Evolutionary conservation across 495 filamentous ascomycete genomes (phyloP).

Genomic region (Terfezia claveryi): DNA sequence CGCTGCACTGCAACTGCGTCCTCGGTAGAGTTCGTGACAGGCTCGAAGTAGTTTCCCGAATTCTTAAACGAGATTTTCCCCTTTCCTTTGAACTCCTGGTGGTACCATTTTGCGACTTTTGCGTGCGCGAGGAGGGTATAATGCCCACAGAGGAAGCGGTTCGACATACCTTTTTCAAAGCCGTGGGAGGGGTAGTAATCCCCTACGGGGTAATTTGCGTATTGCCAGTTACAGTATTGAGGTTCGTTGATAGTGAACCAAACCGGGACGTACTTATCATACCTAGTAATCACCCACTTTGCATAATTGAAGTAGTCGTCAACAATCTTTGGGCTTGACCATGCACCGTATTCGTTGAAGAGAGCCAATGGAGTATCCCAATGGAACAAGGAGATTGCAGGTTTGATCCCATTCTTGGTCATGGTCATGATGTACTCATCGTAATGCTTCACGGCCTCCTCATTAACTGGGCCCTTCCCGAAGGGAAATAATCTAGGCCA

Average conservation of each 20-base stretch:
- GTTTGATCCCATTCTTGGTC: constrained; percentile 22
- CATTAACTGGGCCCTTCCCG: constrained; percentile 24
- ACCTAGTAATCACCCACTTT: constrained; percentile 23
- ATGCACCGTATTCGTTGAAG: constrained; percentile 26
- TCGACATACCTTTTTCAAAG: constrained; percentile 9
- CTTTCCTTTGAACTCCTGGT: constrained; percentile 23
- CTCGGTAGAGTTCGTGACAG: constrained; percentile 18
- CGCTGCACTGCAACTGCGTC: constrained; percentile 19
- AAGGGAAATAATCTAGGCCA: constrained; percentile 28
- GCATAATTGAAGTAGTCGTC: constrained; percentile 26
- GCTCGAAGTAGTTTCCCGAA: constrained; percentile 21
- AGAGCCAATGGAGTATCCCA: constrained; percentile 28
- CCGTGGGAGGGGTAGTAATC: constrained; percentile 21
- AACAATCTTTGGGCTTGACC: constrained; percentile 21
- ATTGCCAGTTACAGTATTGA: constrained; percentile 24
- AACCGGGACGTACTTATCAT: constrained; percentile 23
- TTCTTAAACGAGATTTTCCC: constrained; percentile 24
- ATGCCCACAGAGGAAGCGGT: constrained; percentile 22
- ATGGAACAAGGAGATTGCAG: constrained; percentile 25
- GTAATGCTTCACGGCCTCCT: constrained; percentile 23
- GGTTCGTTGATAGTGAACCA: constrained; percentile 28
- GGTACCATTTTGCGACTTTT: constrained; percentile 25
- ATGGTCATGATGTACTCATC: constrained; percentile 25
- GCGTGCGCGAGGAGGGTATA: constrained; percentile 24
- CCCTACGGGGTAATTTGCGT: constrained; percentile 19